Percentiles rank a stretch among this genome's conserved stretches.
Conservation (phyloP, 257 asterid species). For the Solanum verrucosum region DNA sequence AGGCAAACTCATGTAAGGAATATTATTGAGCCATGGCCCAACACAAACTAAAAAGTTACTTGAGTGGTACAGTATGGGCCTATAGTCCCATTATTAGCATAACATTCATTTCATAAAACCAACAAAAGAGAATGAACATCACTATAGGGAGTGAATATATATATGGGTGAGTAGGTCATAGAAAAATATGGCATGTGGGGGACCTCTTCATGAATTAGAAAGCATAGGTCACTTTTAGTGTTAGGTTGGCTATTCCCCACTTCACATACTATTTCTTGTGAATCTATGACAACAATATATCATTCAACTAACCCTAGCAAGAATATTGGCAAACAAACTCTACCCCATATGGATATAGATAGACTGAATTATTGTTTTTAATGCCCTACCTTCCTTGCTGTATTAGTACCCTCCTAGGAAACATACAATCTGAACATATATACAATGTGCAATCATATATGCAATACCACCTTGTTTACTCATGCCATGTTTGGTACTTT, state of each 20-base stretch:
- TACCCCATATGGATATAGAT: not conserved
- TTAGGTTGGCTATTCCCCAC: slow-evolving; percentile 23
- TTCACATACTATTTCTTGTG: slow-evolving; percentile 16
- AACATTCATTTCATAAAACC: not conserved
- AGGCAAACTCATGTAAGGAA: not conserved
- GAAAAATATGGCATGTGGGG: slow-evolving; percentile 30
- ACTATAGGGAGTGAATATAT: not conserved
- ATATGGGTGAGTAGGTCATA: slow-evolving; percentile 8
- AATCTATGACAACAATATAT: slow-evolving; percentile 24
- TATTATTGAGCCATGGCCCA: not conserved
- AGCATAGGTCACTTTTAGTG: slow-evolving; percentile 19
- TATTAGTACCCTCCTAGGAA: slow-evolving; percentile 63
- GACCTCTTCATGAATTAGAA: slow-evolving; percentile 4
- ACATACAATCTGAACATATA: slow-evolving; percentile 19
- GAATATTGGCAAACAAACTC: not conserved
- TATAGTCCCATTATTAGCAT: not conserved
- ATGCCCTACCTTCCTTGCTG: slow-evolving; percentile 44
- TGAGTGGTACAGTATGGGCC: not conserved
- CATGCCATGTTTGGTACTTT: not conserved
- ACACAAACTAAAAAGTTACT: not conserved
- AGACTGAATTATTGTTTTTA: not conserved
- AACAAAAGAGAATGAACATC: not conserved
- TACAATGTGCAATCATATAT: slow-evolving; percentile 8
- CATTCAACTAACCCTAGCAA: slow-evolving; percentile 23
- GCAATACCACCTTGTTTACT: not conserved